Evolutionary conservation across 2,329 filamentous ascomycete genomes (phyloP).

Genomic region (Talaromyces funiculosus): DNA sequence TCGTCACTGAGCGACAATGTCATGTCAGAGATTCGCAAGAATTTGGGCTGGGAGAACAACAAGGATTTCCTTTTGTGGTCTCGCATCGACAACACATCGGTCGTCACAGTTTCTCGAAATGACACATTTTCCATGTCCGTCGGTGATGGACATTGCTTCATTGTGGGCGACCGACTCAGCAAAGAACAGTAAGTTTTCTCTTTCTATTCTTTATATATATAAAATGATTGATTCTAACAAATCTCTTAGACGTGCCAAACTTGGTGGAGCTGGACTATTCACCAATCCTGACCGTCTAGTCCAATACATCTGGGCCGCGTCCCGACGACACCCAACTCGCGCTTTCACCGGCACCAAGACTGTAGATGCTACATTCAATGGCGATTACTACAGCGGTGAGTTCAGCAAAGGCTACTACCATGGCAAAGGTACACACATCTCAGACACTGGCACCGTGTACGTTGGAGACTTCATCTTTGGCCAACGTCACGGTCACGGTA

Average conservation of each 20-base stretch:
- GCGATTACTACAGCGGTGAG: conserved; percentile 52
- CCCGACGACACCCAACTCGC: conserved; percentile 42
- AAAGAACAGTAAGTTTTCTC: conserved; percentile 31
- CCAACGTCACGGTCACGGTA: conserved; percentile 51
- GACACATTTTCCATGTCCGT: conserved; percentile 32
- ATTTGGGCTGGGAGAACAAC: conserved; percentile 32
- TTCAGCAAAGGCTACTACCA: conserved; percentile 48
- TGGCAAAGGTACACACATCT: conserved; percentile 51
- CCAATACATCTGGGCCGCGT: conserved; percentile 41
- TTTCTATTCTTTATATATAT: not conserved
- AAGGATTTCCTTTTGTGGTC: conserved; percentile 42
- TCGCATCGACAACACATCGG: conserved; percentile 33
- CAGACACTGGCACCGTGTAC: conserved; percentile 52
- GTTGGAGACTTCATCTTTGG: conserved; percentile 50
- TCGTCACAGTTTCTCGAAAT: conserved; percentile 29
- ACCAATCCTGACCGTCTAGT: conserved; percentile 35
- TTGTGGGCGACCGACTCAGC: conserved; percentile 37
- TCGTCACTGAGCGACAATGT: conserved; percentile 36
- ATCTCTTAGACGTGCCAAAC: conserved; percentile 25
- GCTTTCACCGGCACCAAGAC: conserved; percentile 45
- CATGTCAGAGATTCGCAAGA: conserved; percentile 35
- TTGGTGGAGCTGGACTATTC: conserved; percentile 32
- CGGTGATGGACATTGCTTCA: conserved; percentile 36
- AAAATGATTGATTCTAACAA: conserved; percentile 12
- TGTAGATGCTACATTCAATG: conserved; percentile 49